phyloP scores from a whole-genome alignment of 2,329 filamentous ascomycete species.

The Aspergillus sp. region DNA sequence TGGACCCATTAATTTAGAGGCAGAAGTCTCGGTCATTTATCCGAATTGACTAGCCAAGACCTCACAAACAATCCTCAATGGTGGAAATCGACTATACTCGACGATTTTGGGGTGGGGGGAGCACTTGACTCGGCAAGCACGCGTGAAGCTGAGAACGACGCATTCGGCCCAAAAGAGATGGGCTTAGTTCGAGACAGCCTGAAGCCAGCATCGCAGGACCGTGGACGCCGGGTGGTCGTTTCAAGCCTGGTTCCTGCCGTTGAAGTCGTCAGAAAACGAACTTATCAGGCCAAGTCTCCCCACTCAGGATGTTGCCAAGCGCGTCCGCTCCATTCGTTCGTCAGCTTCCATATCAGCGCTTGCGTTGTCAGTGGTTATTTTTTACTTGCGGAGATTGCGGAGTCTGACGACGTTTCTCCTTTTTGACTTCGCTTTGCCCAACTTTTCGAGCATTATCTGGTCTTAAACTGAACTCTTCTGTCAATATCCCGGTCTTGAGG shows the following conservation, averaged over 20 bases:
- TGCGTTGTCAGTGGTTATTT: conserved; percentile 25
- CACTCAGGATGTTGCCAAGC: conserved; percentile 34
- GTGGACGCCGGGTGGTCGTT: background rate
- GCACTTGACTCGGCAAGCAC: background rate
- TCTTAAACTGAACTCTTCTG: conserved; percentile 1
- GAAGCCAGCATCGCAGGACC: background rate
- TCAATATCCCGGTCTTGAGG: background rate
- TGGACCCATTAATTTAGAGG: background rate
- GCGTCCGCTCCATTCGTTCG: conserved; percentile 24
- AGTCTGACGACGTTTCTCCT: conserved; percentile 17
- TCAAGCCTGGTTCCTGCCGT: background rate
- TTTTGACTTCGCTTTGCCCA: conserved; percentile 5
- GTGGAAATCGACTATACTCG: background rate
- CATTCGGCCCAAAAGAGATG: background rate
- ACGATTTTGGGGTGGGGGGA: background rate
- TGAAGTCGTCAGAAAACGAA: conserved; percentile 12
- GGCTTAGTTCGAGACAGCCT: background rate
- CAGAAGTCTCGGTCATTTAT: conserved; percentile 1
- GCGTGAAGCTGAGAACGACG: background rate
- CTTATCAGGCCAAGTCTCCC: conserved; percentile 19
- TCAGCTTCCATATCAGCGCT: conserved; percentile 28
- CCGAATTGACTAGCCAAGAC: conserved; percentile 6
- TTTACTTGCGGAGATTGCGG: conserved; percentile 20
- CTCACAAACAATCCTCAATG: background rate
- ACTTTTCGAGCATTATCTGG: background rate